Evolutionary conservation across 495 filamentous ascomycete genomes (phyloP), one percentile per base, ranked within the genome.

Genomic region (Penicillium roqueforti): DNA sequence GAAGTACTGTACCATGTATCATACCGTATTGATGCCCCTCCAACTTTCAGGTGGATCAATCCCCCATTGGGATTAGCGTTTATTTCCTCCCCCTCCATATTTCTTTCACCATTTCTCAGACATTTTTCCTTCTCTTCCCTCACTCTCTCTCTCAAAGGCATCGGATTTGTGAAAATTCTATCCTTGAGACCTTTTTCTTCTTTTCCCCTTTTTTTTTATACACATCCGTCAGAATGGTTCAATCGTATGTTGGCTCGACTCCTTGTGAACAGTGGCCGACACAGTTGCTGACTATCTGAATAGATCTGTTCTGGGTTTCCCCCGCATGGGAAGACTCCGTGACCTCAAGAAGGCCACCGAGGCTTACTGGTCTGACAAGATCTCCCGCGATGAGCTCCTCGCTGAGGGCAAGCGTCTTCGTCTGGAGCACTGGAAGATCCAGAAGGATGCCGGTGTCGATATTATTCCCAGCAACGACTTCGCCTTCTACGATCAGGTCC

Each of bases 311-410:
- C 82, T 91, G 59, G 87, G 86, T 68, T 91, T 92, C 79, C 87
- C 87, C 75, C 93, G 93, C 72, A 96, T 97, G 89, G 93, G 93
- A 76, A 88, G 80, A 66, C 90, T 95, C 76, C 87, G 93, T 82
- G 95, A 98, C 81, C 87, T 98, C 69, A 98, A 98, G 88, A 98
- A 98, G 84, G 93, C 93, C 66, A 97, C 89, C 53, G 93, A 98
- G 77, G 87, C 92, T 53, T 86, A 97, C 85, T 98, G 93, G 93
- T 88, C 75, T 67, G 95, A 83, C 65, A 97, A 97, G 82, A 76
- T 95, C 70, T 91, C 88, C 50, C 88, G 87, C 61, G 83, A 87
- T 57, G 89, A 90, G 49, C 87, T 98, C 55, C 79, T 97, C 56
- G 79, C 83, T 49, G 95, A 97, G 82, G 93, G 88, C 70, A 97